phyloP scores from a whole-genome alignment of 1,284 basidiomycete genomes.

The Marasmius sp. region DNA sequence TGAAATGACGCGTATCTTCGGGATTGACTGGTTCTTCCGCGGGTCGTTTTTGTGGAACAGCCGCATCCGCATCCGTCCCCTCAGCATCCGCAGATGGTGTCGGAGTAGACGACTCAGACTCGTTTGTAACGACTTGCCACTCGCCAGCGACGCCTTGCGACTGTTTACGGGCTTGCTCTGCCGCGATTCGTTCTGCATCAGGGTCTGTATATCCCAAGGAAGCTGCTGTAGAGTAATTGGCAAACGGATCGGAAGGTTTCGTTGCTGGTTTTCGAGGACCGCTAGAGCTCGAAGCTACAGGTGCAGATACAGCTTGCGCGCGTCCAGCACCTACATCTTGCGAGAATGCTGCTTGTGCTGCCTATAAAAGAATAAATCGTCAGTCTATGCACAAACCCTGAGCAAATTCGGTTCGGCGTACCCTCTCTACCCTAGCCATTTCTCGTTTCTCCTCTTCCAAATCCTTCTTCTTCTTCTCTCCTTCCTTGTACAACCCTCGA shows the following conservation, averaged over 20 bases:
- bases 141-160: slow-evolving; percentile 77
- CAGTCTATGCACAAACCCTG: slow-evolving; percentile 1
- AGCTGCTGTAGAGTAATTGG: slow-evolving; percentile 86
- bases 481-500: slow-evolving; percentile 89
- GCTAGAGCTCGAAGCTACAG: slow-evolving; percentile 39
- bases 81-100: slow-evolving; percentile 12
- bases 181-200: slow-evolving; percentile 58
- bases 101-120: slow-evolving; percentile 29
- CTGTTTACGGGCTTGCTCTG: slow-evolving; percentile 57
- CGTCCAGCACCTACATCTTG: slow-evolving; percentile 70
- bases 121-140: slow-evolving; percentile 73
- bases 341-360: slow-evolving; percentile 73
- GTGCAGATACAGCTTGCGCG: slow-evolving; percentile 40
- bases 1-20: slow-evolving; percentile 62
- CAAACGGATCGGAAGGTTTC: slow-evolving; percentile 69
- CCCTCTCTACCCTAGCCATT: slow-evolving; percentile 84
- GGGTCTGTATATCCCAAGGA: slow-evolving; percentile 80
- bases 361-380: slow-evolving; percentile 37
- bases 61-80: slow-evolving; percentile 8
- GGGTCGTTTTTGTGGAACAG: slow-evolving; percentile 33
- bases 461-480: slow-evolving; percentile 86
- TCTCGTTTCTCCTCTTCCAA: slow-evolving; percentile 83
- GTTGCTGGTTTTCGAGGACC: slow-evolving; percentile 40
- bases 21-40: slow-evolving; percentile 44
- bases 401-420: slow-evolving; percentile 31